Base-by-base conservation (phyloP, 768 basidiomycete genomes). In the Leucocoprinus birnbaumii region DNA sequence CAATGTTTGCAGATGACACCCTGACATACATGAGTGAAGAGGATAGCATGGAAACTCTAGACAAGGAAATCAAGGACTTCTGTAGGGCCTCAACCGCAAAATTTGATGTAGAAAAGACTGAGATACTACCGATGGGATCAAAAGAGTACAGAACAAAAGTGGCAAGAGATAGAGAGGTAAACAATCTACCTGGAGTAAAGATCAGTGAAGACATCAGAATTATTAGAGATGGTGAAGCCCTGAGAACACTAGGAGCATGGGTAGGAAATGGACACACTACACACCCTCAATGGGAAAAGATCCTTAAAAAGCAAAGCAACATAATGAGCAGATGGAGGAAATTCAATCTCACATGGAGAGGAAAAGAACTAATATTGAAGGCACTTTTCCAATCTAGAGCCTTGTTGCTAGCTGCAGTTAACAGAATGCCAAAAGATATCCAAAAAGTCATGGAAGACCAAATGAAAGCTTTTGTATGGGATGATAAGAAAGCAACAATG, bases 1-100 rank as follows among this genome's bases (percentile, higher is more conserved):
- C 58, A 1, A 65, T 77, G 1, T 78, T 74, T 50, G 70, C 73
- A 0, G 69, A 76, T 58, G 71, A 76, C 48, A 76, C 41, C 0
- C 24, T 43, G 0, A 13, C 37, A 71, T 14, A 68, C 65, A 7
- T 45, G 16, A 47, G 24, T 7, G 34, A 54, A 26, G 4, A 18
- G 1, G 45, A 54, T 37, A 11, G 25, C 19, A 1, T 46, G 1
- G 10, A 13, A 11, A 24, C 14, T 0, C 53, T 54, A 18, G 2
- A 54, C 10, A 18, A 38, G 10, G 22, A 25, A 16, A 37, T 54
- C 2, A 25, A 37, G 4, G 18, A 40, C 14, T 53, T 46, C 35
- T 57, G 56, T 37, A 41, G 59, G 46, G 71, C 71, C 3, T 57
- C 66, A n/a, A 43, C 40, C 22, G 62, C 66, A n/a, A 61, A 60